Percentiles rank a stretch among this genome's conserved stretches.
Evolutionary conservation across 495 filamentous ascomycete species (phyloP).

Genomic region (Hypoxylon crocopeplum): DNA sequence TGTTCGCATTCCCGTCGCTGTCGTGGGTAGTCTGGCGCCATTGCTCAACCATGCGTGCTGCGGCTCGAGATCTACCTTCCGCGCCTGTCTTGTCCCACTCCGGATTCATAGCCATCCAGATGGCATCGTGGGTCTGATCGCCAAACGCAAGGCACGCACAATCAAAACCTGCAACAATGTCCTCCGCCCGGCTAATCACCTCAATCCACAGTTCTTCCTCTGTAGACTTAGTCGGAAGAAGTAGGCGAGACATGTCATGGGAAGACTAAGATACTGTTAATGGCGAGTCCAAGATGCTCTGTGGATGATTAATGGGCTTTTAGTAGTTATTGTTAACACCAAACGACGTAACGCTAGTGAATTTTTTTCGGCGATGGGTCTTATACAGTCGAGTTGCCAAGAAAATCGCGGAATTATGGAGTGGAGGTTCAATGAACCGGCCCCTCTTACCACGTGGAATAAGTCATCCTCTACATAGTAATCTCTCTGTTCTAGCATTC

Average conservation of each 20-base stretch:
- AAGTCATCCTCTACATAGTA: no score
- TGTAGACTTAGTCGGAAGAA: background rate
- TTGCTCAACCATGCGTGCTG: slow-evolving; percentile 38
- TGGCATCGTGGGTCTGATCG: slow-evolving; percentile 45
- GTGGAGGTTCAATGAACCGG: no score
- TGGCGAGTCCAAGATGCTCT: no score
- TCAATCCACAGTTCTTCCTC: slow-evolving; percentile 21
- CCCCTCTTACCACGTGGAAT: no score
- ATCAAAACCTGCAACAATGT: slow-evolving; percentile 26
- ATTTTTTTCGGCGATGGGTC: no score
- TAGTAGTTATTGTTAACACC: no score
- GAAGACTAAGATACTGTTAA: no score
- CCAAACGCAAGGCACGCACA: slow-evolving; percentile 47
- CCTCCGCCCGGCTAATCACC: slow-evolving; percentile 26
- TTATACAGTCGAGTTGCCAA: no score
- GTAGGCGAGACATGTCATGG: slow-evolving; percentile 12
- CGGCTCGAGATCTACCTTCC: slow-evolving; percentile 38
- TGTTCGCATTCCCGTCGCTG: slow-evolving; percentile 48
- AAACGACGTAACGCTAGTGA: no score
- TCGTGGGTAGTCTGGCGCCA: slow-evolving; percentile 40
- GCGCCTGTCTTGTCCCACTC: slow-evolving; percentile 48
- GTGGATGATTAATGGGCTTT: no score
- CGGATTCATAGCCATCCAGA: slow-evolving; percentile 54
- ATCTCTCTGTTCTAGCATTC: no score
- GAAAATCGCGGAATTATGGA: no score